phyloP scores from a whole-genome alignment of 768 basidiomycete genomes.

The Lactifluus echinatus region DNA sequence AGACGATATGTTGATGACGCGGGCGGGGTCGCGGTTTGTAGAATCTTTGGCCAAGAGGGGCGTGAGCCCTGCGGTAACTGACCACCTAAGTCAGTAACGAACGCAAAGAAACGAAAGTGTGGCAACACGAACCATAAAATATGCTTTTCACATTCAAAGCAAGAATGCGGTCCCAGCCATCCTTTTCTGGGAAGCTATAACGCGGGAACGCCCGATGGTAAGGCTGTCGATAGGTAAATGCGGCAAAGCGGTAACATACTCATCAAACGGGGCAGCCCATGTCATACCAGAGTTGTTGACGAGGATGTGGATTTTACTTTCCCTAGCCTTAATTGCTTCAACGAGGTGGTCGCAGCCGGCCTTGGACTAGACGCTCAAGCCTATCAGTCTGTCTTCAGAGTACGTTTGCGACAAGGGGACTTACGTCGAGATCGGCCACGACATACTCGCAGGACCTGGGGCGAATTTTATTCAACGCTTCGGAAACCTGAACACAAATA shows the following conservation, averaged over 20 bases:
- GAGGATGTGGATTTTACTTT: constrained; percentile 69
- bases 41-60: constrained; percentile 60
- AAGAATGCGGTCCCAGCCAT: constrained; percentile 81
- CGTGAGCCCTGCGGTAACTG: constrained; percentile 54
- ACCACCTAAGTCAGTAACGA: background rate
- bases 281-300: constrained; percentile 78
- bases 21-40: constrained; percentile 53
- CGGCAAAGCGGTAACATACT: constrained; percentile 24
- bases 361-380: constrained; percentile 43
- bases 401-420: too few species aligned
- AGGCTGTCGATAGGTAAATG: background rate
- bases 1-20: constrained; percentile 81
- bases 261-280: constrained; percentile 65
- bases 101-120: background rate
- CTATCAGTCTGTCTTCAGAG: too few species aligned
- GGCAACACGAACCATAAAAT: constrained; percentile 68
- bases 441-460: constrained; percentile 64
- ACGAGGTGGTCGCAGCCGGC: constrained; percentile 72
- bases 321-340: constrained; percentile 56
- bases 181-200: constrained; percentile 57
- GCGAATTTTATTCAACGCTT: constrained; percentile 50
- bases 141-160: constrained; percentile 79
- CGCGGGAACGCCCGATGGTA: background rate
- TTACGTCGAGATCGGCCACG: constrained; percentile 62
- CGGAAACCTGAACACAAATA: constrained; percentile 30